These are phyloP conservation scores for Funneliformis geosporum DNA, from an alignment of 192 early-diverging fungal species.

Conservation along the genomic window DNA sequence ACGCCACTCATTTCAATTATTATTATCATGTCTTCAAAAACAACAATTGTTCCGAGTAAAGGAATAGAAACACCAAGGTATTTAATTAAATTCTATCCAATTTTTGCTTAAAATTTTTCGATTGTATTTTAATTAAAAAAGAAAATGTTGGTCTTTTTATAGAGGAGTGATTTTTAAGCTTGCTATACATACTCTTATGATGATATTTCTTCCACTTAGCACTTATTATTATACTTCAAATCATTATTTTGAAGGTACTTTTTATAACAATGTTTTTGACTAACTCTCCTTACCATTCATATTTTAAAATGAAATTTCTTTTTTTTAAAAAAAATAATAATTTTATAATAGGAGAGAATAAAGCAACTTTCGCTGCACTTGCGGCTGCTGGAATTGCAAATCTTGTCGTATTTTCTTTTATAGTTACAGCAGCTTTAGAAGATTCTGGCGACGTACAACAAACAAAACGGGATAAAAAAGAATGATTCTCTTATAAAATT, in stretches of 20 bases:
- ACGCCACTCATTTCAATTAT: no score
- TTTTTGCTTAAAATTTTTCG: no score
- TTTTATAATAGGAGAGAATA: constrained; percentile 2
- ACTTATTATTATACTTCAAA: constrained; percentile 25
- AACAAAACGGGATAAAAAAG: constrained; percentile 18
- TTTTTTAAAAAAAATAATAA: background rate
- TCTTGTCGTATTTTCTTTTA: constrained; percentile 21
- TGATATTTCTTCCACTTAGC: constrained; percentile 18
- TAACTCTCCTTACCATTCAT: background rate
- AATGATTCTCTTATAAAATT: background rate
- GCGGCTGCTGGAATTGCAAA: constrained; percentile 15
- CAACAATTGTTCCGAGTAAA: no score
- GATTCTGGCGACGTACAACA: background rate
- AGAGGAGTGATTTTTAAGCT: constrained; percentile 1
- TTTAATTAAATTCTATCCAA: no score
- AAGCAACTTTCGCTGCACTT: constrained; percentile 13
- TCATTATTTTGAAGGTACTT: constrained; percentile 21
- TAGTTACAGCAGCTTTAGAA: constrained; percentile 13
- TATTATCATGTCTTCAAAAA: no score
- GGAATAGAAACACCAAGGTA: no score
- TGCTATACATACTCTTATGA: constrained; percentile 7
- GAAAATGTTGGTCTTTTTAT: no score
- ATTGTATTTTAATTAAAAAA: no score
- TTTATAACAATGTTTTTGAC: background rate
- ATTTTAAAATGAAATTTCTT: background rate